Conservation (phyloP, 2,329 filamentous ascomycete genomes). For the Epichloe coenophiala region DNA sequence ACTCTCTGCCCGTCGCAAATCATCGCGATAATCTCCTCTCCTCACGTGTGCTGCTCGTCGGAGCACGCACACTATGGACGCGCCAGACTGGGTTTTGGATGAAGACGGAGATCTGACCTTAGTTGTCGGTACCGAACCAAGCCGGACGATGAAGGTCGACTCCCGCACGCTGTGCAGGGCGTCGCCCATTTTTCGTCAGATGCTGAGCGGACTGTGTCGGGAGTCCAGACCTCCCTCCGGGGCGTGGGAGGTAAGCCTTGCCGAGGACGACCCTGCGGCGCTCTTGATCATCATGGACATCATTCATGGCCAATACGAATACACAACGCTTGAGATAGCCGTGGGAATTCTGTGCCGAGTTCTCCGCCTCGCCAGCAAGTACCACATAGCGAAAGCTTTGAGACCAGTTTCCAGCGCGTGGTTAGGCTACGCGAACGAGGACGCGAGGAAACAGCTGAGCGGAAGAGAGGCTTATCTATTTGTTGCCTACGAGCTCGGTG, state of each 20-base stretch:
- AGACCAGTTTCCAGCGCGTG: slow-evolving; percentile 1
- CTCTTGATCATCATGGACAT: slow-evolving; percentile 4
- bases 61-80: background rate
- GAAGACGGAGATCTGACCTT: background rate
- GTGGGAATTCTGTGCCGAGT: background rate
- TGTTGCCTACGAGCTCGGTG: background rate
- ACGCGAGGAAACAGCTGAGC: background rate
- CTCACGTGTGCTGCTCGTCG: too few species aligned
- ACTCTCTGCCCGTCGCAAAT: too few species aligned
- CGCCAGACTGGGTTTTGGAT: background rate
- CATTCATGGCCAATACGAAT: background rate
- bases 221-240: background rate
- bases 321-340: background rate
- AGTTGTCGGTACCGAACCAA: background rate
- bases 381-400: slow-evolving; percentile 7
- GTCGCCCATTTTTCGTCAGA: slow-evolving; percentile 4
- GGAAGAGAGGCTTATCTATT: background rate
- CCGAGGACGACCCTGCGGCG: background rate
- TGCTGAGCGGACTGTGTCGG: slow-evolving; percentile 2
- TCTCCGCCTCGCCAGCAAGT: slow-evolving; percentile 8
- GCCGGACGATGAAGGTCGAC: slow-evolving; percentile 2
- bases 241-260: slow-evolving; percentile 4
- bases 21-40: too few species aligned
- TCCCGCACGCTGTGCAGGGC: background rate
- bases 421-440: background rate